These are phyloP conservation scores for Niveomyces coronatus DNA, from an alignment of 2,329 filamentous ascomycete genomes.

Conservation along the genomic window DNA sequence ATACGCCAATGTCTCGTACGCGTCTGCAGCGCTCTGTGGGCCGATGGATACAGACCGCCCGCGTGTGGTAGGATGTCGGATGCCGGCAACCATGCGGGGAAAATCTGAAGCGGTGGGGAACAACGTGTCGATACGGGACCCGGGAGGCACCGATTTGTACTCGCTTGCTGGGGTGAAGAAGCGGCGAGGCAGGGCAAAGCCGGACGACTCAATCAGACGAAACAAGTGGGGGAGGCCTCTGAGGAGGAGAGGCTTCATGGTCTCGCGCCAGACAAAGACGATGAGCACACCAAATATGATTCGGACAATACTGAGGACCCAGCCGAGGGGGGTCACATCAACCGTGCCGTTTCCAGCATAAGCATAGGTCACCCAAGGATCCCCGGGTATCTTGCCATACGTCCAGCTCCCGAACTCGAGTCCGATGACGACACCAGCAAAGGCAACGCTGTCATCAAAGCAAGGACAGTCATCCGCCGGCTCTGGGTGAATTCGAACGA, in stretches of 20 bases:
- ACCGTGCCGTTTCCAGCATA: conserved; percentile 46
- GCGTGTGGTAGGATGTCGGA: conserved; percentile 60
- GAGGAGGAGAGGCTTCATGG: conserved; percentile 76
- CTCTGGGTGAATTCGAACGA: conserved; percentile 87
- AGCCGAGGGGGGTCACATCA: conserved; percentile 55
- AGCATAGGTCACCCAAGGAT: conserved; percentile 33
- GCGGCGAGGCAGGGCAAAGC: conserved; percentile 70
- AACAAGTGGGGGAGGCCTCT: conserved; percentile 75
- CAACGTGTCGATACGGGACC: conserved; percentile 66
- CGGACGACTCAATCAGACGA: conserved; percentile 69
- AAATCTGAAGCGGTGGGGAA: conserved; percentile 85
- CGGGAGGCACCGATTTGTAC: conserved; percentile 72
- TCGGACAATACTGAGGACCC: conserved; percentile 51
- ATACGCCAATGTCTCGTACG: conserved; percentile 89
- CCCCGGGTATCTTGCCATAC: conserved; percentile 46
- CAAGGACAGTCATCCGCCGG: conserved; percentile 95
- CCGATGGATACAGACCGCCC: conserved; percentile 80
- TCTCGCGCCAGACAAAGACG: conserved; percentile 82
- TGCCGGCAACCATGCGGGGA: conserved; percentile 68
- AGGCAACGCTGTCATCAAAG: conserved; percentile 91
- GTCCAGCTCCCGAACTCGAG: conserved; percentile 78
- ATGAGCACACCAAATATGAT: conserved; percentile 71
- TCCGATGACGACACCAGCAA: conserved; percentile 82
- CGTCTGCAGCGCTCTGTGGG: conserved; percentile 91
- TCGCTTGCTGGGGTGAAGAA: conserved; percentile 88